A percentile compares a stretch with the other conserved stretches of the same genome.
Evolutionary conservation across 352 stramenopile species (phyloP).

Genomic region (Pythium pectinolyticum): DNA sequence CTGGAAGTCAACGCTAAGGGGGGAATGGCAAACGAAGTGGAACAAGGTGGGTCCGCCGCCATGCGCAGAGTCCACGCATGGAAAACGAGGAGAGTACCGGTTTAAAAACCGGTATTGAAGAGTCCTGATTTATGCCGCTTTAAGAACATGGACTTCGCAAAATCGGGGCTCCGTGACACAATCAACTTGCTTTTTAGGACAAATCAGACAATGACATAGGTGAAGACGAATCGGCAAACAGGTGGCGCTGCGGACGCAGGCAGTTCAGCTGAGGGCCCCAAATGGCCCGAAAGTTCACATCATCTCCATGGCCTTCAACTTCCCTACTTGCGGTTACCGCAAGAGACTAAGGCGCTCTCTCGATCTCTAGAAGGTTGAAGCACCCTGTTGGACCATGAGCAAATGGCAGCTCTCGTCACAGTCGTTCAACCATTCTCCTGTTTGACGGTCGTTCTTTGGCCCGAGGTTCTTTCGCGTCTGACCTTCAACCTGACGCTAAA

Average conservation of each 20-base stretch:
- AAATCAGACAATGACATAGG: background rate
- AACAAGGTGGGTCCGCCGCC: conserved; percentile 7
- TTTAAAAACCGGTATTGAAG: conserved; percentile 18
- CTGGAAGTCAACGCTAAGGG: conserved; percentile 2
- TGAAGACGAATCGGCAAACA: conserved; percentile 8
- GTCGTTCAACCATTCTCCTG: too few species aligned
- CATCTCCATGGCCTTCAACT: background rate
- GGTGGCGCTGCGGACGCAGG: conserved; percentile 12
- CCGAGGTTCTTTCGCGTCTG: too few species aligned
- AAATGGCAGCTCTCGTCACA: too few species aligned
- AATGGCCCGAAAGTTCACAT: conserved; percentile 10
- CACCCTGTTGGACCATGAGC: too few species aligned
- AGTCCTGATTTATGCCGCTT: background rate
- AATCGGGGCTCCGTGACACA: background rate
- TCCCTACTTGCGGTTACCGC: too few species aligned
- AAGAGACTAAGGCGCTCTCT: too few species aligned
- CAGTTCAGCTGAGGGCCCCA: conserved; percentile 25
- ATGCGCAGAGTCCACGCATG: conserved; percentile 8
- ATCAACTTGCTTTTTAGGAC: conserved; percentile 4
- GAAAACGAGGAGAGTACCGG: conserved; percentile 32
- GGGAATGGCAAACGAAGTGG: conserved; percentile 2
- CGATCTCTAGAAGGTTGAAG: too few species aligned
- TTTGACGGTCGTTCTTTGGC: too few species aligned
- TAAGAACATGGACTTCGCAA: conserved; percentile 5
- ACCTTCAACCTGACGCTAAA: too few species aligned